Conservation (phyloP, 129 eudicot species). For the Dittrichia graveolens region DNA sequence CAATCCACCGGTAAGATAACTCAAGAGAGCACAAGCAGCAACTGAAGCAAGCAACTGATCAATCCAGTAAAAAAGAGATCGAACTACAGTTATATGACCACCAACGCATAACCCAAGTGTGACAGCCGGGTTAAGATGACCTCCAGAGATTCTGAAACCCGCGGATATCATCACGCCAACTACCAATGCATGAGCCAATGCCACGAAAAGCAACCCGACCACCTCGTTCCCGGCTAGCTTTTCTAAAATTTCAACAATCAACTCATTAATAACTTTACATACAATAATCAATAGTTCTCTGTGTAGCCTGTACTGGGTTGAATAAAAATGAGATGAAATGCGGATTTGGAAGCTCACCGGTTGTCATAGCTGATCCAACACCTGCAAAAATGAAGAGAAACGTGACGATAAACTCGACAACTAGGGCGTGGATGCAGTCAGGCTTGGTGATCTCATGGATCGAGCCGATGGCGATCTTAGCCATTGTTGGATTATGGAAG, state of each 20-base stretch:
- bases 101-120: slow-evolving; percentile 77
- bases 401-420: slow-evolving; percentile 85
- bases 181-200: slow-evolving; percentile 72
- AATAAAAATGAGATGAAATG: not conserved
- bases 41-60: slow-evolving; percentile 81
- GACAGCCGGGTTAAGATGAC: slow-evolving; percentile 89
- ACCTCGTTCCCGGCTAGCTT: slow-evolving; percentile 61
- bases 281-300: no score
- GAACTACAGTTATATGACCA: slow-evolving; percentile 75
- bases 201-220: slow-evolving; percentile 74
- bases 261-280: not conserved
- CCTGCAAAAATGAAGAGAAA: slow-evolving; percentile 83
- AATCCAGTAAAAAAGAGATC: slow-evolving; percentile 76
- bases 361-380: slow-evolving; percentile 89
- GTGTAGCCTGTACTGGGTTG: no score
- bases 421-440: slow-evolving; percentile 74
- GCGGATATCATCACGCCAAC: slow-evolving; percentile 84
- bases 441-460: slow-evolving; percentile 57
- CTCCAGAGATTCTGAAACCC: slow-evolving; percentile 80
- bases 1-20: slow-evolving; percentile 81
- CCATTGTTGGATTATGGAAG: slow-evolving; percentile 43
- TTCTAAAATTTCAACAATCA: slow-evolving; percentile 35
- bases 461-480: slow-evolving; percentile 72
- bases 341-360: slow-evolving; percentile 39
- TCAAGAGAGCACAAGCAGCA: slow-evolving; percentile 81